Conservation (phyloP, 169 alveolate genomes). For the Plasmodium ovale region DNA sequence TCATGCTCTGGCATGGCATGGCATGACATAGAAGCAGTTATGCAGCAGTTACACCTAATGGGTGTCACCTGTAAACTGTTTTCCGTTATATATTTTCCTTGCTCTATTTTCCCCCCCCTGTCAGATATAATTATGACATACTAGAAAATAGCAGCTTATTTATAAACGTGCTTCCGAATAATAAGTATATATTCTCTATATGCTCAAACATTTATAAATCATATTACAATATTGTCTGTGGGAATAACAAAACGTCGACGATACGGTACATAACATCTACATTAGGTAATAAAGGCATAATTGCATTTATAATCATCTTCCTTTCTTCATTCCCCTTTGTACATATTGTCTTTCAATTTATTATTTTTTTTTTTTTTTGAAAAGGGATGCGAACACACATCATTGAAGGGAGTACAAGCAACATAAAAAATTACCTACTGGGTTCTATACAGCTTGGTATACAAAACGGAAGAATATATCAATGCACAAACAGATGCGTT, state of each 20-base stretch:
- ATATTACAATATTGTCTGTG: conserved; percentile 47
- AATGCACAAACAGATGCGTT: no score
- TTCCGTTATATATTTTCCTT: not conserved
- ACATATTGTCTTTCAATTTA: not conserved
- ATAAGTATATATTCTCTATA: conserved; percentile 53
- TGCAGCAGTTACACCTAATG: no score
- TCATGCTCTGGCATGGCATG: no score
- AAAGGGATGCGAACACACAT: conserved; percentile 43
- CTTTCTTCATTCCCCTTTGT: not conserved
- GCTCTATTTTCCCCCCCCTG: not conserved
- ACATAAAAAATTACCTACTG: conserved; percentile 39
- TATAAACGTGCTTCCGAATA: conserved; percentile 41
- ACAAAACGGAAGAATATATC: not conserved
- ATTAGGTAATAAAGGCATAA: conserved; percentile 34
- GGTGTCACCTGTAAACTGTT: no score
- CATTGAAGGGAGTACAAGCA: conserved; percentile 9
- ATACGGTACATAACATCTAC: conserved; percentile 59
- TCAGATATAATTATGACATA: conserved; percentile 68
- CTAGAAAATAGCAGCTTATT: conserved; percentile 41
- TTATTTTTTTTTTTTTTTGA: not conserved
- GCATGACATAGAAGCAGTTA: not conserved
- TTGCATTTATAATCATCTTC: not conserved
- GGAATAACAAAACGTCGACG: conserved; percentile 58
- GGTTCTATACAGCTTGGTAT: conserved; percentile 69
- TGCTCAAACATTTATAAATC: conserved; percentile 68